phyloP scores from a whole-genome alignment of 1,139 yeast genomes.

The Zygotorulaspora mrakii region DNA sequence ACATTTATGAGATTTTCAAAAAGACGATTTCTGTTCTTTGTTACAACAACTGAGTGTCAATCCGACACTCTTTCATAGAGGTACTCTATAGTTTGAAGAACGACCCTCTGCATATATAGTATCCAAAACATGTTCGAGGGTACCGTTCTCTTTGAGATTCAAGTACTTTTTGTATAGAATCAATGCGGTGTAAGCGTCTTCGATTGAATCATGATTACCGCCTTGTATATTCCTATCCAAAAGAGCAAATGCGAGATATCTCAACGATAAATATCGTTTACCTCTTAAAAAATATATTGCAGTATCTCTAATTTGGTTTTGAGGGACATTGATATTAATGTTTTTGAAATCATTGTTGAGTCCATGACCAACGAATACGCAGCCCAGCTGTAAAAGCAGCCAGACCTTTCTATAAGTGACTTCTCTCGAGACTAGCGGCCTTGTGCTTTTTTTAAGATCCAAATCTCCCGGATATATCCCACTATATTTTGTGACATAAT shows the following conservation, averaged over 20 bases:
- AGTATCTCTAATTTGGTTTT: constrained; percentile 82
- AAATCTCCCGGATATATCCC: constrained; percentile 93
- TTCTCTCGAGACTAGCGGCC: constrained; percentile 73
- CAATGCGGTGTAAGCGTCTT: constrained; percentile 89
- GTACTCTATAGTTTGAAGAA: constrained; percentile 55
- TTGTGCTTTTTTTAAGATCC: constrained; percentile 62
- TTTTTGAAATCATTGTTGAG: constrained; percentile 86
- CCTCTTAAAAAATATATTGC: constrained; percentile 69
- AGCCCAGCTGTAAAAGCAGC: constrained; percentile 83
- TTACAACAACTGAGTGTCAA: background rate
- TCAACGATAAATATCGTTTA: constrained; percentile 76
- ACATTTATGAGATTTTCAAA: too few species aligned
- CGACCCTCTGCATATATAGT: constrained; percentile 77
- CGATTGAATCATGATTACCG: constrained; percentile 95
- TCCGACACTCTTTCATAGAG: too few species aligned
- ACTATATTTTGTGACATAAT: constrained; percentile 83
- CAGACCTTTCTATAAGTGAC: constrained; percentile 85
- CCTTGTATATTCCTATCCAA: constrained; percentile 76
- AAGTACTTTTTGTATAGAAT: constrained; percentile 68
- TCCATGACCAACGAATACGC: constrained; percentile 94
- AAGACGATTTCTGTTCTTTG: background rate
- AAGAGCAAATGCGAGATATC: constrained; percentile 80
- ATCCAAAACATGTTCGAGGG: constrained; percentile 58
- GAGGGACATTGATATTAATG: constrained; percentile 86
- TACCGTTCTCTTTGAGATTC: constrained; percentile 55